These are phyloP conservation scores for Colletotrichum viniferum DNA, from an alignment of 2,329 filamentous ascomycete genomes.

Conservation along the genomic window DNA sequence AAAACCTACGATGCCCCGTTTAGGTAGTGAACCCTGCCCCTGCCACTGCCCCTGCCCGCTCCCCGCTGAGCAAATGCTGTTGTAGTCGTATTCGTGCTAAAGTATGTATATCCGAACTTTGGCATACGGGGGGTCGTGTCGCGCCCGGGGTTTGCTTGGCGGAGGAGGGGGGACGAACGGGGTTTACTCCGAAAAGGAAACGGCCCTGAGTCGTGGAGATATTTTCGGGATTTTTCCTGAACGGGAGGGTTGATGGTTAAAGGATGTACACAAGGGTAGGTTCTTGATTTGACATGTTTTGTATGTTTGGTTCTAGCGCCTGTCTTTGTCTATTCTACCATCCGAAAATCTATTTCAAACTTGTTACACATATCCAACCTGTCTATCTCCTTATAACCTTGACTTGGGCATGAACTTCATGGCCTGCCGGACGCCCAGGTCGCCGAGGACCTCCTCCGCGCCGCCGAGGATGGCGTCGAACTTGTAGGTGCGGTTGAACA, in stretches of 20 bases:
- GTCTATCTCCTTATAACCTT: constrained; percentile 63
- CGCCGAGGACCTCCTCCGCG: constrained; percentile 81
- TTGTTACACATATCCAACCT: rapidly evolving
- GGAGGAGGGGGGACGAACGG: not conserved
- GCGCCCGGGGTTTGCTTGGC: not conserved
- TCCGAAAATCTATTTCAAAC: not conserved
- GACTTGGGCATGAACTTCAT: constrained; percentile 85
- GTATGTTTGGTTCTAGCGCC: not conserved
- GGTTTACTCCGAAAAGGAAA: not conserved
- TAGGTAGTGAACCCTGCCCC: not conserved
- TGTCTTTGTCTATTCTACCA: not conserved
- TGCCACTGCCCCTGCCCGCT: not conserved
- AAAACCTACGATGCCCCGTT: not conserved
- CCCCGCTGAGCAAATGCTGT: not conserved
- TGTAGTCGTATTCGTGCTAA: not conserved
- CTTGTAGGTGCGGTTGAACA: constrained; percentile 85
- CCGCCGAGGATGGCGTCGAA: constrained; percentile 81
- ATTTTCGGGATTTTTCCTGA: not conserved
- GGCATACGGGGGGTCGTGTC: not conserved
- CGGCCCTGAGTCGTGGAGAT: not conserved
- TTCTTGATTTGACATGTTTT: not conserved
- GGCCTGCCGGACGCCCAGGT: constrained; percentile 83
- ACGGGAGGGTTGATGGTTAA: not conserved
- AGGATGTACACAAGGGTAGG: not conserved
- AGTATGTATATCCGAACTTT: not conserved